Conservation (phyloP, 768 basidiomycete genomes). For the Suillus americanus region DNA sequence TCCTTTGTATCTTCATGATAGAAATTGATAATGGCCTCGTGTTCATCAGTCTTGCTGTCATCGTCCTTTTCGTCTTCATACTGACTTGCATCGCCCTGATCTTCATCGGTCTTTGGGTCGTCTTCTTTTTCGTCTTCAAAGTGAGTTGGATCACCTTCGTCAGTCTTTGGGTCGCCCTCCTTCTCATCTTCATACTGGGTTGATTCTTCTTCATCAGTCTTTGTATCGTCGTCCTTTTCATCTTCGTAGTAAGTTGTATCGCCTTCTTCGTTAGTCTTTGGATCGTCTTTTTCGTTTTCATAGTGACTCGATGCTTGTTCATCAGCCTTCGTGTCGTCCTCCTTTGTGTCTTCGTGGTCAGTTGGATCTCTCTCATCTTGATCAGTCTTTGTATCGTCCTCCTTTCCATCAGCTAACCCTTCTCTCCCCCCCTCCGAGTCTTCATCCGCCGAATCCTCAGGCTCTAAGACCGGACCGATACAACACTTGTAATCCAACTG, state of each 20-base stretch:
- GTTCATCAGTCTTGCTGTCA: background rate
- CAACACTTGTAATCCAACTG: background rate
- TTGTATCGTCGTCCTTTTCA: background rate
- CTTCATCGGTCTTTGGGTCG: background rate
- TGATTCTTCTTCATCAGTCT: background rate
- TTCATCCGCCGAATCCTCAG: background rate
- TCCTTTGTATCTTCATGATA: background rate
- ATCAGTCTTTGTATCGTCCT: background rate
- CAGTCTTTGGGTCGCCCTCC: background rate
- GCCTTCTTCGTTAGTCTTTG: background rate
- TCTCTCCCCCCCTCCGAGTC: background rate
- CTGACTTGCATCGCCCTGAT: background rate
- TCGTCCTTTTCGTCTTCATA: background rate
- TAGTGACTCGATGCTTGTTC: background rate
- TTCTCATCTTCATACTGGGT: background rate
- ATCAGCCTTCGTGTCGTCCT: background rate
- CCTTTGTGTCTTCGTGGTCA: background rate
- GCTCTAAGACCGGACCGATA: background rate
- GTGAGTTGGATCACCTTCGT: background rate
- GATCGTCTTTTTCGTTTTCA: background rate
- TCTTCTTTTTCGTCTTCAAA: background rate
- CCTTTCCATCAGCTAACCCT: background rate
- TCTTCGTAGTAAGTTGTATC: background rate
- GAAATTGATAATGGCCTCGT: background rate
- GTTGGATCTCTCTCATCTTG: background rate